Conservation (phyloP, 2,329 filamentous ascomycete species). For the Dothidotthia symphoricarpi region DNA sequence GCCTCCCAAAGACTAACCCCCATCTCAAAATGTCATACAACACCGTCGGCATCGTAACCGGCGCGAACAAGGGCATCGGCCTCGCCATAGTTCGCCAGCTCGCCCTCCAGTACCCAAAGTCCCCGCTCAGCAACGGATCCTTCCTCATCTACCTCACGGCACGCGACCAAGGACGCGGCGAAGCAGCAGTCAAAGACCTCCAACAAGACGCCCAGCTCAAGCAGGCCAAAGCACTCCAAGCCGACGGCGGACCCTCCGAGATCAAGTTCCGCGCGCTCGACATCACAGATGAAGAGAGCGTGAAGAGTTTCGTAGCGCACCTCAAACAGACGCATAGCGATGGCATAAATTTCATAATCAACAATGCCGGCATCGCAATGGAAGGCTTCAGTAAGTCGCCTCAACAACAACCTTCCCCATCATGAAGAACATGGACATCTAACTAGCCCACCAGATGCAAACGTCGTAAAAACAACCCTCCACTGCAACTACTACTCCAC, state of each 20-base stretch:
- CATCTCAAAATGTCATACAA: constrained; percentile 25
- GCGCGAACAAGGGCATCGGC: constrained; percentile 55
- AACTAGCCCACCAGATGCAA: constrained; percentile 33
- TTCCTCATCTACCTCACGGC: constrained; percentile 57
- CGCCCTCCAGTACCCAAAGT: constrained; percentile 54
- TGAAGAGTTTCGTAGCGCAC: constrained; percentile 44
- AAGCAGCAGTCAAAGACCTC: constrained; percentile 48
- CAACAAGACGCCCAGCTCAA: constrained; percentile 47
- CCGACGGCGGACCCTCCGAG: constrained; percentile 41
- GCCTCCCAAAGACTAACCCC: neutral
- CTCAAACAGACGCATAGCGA: constrained; percentile 46
- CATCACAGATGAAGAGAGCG: constrained; percentile 48
- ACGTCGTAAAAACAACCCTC: constrained; percentile 52
- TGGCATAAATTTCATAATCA: constrained; percentile 53
- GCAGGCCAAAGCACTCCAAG: constrained; percentile 47
- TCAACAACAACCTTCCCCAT: neutral
- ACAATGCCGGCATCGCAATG: constrained; percentile 54
- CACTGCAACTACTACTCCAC: constrained; percentile 55
- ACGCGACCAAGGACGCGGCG: constrained; percentile 49
- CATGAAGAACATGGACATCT: too few species aligned
- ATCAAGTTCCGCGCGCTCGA: constrained; percentile 52
- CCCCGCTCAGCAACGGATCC: constrained; percentile 47
- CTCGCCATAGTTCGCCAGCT: constrained; percentile 55
- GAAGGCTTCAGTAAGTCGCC: constrained; percentile 44
- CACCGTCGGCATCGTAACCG: constrained; percentile 54